A percentile compares a stretch with the other conserved stretches of the same genome.
Evolutionary conservation across 2,329 filamentous ascomycete genomes (phyloP).

Genomic region (Alternaria alternata): DNA sequence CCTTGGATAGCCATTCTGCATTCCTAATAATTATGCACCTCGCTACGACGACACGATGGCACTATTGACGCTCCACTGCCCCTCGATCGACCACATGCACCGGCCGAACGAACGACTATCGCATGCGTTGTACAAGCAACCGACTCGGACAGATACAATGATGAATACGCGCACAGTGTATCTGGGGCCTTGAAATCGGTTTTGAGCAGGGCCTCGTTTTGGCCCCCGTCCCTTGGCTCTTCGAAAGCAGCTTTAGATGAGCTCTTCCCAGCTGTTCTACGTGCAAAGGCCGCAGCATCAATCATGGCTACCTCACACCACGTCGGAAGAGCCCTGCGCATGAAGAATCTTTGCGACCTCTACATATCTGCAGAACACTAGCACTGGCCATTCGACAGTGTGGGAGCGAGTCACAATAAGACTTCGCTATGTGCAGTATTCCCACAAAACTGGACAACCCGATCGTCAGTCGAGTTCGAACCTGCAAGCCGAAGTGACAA

Average conservation of each 20-base stretch:
- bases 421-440: not conserved
- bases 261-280: not conserved
- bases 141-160: not conserved
- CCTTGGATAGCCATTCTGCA: not conserved
- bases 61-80: slow-evolving; percentile 21
- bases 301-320: not conserved
- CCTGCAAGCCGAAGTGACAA: not conserved
- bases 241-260: slow-evolving; percentile 6
- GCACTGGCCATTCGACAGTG: not conserved
- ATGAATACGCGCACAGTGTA: not conserved
- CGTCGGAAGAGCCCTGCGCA: not conserved
- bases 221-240: not conserved
- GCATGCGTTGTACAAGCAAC: not conserved
- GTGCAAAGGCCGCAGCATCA: not conserved
- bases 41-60: slow-evolving; percentile 11
- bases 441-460: not conserved
- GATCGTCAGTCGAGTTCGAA: not conserved
- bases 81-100: slow-evolving; percentile 28
- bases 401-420: not conserved
- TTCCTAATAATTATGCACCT: not conserved
- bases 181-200: not conserved
- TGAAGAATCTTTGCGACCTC: not conserved
- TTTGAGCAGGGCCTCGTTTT: not conserved
- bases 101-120: slow-evolving; percentile 10
- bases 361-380: not conserved